A percentile compares a stretch with the other conserved stretches of the same genome.
These are phyloP conservation scores for Erodium maritimum DNA, from an alignment of 345 rosid genomes.

Conservation along the genomic window DNA sequence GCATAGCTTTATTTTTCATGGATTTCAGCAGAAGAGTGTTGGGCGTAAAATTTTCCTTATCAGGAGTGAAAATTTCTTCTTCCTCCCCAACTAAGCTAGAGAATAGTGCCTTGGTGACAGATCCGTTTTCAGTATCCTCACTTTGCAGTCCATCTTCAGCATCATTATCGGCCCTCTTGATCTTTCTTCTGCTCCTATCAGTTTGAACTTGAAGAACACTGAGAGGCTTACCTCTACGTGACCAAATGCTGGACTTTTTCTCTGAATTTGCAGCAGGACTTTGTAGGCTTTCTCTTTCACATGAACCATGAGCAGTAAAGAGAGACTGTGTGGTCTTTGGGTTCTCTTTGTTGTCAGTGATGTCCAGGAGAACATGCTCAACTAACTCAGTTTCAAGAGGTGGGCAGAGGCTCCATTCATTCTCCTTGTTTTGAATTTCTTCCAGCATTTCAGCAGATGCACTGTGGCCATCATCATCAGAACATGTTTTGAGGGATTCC, in stretches of 20 bases:
- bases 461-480: no score
- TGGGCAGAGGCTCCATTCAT: background rate
- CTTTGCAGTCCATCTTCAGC: conserved; percentile 20
- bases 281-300: conserved; percentile 27
- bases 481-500: no score
- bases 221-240: conserved; percentile 66
- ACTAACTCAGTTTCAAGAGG: conserved; percentile 7
- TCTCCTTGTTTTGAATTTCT: conserved; percentile 3
- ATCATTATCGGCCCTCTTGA: conserved; percentile 12
- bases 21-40: conserved; percentile 32
- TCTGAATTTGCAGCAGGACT: conserved; percentile 19
- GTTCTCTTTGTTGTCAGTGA: conserved; percentile 17
- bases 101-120: conserved; percentile 12
- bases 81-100: conserved; percentile 25
- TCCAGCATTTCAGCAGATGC: no score
- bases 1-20: conserved; percentile 31
- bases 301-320: conserved; percentile 14
- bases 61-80: conserved; percentile 55
- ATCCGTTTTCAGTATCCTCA: conserved; percentile 18
- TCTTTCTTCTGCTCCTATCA: conserved; percentile 28
- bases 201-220: conserved; percentile 48
- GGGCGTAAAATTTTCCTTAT: conserved; percentile 80
- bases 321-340: conserved; percentile 21
- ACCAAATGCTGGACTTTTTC: conserved; percentile 46
- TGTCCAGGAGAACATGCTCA: conserved; percentile 7